These are phyloP conservation scores for Colletotrichum gigasporum DNA, from an alignment of 2,329 filamentous ascomycete species.

Conservation along the genomic window DNA sequence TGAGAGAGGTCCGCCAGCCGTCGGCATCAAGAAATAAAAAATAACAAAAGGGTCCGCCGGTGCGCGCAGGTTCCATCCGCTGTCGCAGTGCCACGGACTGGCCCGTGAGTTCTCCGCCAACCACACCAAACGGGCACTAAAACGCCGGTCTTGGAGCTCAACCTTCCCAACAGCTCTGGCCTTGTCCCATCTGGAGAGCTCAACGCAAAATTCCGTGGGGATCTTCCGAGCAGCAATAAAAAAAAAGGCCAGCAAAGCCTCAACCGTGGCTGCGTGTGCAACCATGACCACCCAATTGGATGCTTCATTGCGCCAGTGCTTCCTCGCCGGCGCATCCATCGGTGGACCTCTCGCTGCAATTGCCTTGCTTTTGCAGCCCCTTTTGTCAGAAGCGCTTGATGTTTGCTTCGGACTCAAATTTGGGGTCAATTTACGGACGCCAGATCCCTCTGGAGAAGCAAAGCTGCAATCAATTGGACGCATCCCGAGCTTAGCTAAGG, in stretches of 20 bases:
- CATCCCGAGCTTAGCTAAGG: neutral
- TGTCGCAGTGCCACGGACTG: slow-evolving; percentile 25
- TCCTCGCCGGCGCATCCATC: neutral
- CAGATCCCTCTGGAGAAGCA: neutral
- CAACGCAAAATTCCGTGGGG: slow-evolving; percentile 35
- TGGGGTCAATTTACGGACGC: neutral
- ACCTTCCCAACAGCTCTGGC: slow-evolving; percentile 31
- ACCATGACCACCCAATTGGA: neutral
- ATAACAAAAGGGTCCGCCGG: slow-evolving; percentile 18
- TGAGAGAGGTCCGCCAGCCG: no score
- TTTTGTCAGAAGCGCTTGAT: neutral
- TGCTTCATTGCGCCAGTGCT: neutral
- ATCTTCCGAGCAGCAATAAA: slow-evolving; percentile 11
- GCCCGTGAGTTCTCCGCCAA: slow-evolving; percentile 26
- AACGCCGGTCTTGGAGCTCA: slow-evolving; percentile 26
- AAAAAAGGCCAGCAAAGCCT: neutral
- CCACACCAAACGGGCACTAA: slow-evolving; percentile 22
- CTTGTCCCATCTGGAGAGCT: slow-evolving; percentile 32
- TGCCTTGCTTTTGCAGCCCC: slow-evolving; percentile 1
- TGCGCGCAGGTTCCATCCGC: slow-evolving; percentile 1
- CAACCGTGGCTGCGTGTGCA: neutral
- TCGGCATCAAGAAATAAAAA: neutral
- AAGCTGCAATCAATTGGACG: neutral
- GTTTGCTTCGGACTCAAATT: neutral
- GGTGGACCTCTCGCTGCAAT: neutral